Evolutionary conservation across 2,329 filamentous ascomycete genomes (phyloP).

Genomic region (Ophioceras dolichostomum): DNA sequence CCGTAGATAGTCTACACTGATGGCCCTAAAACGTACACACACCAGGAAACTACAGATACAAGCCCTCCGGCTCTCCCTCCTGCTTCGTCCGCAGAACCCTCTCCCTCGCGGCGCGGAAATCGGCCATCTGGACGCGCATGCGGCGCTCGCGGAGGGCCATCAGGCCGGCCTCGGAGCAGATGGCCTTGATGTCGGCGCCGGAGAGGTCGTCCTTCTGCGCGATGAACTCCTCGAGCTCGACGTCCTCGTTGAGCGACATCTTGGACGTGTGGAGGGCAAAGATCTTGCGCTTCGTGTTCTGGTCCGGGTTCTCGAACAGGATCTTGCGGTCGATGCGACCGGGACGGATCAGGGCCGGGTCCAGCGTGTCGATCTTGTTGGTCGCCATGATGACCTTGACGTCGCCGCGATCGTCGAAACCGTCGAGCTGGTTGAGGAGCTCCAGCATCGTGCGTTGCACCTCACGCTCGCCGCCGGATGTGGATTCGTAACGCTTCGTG

Average conservation of each 20-base stretch:
- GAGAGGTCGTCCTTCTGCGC: constrained; percentile 96
- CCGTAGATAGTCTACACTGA: no score
- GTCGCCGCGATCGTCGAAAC: constrained; percentile 96
- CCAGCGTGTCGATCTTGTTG: constrained; percentile 98
- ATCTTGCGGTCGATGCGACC: constrained; percentile 99
- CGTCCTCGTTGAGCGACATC: constrained; percentile 92
- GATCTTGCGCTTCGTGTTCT: constrained; percentile 95
- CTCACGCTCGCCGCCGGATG: constrained; percentile 91
- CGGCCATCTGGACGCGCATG: constrained; percentile 98
- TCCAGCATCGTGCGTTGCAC: constrained; percentile 98
- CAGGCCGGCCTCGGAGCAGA: constrained; percentile 92
- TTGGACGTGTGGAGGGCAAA: constrained; percentile 97
- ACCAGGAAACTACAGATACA: constrained; percentile 95
- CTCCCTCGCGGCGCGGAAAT: constrained; percentile 87
- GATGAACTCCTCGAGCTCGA: constrained; percentile 98
- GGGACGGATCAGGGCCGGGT: constrained; percentile 89
- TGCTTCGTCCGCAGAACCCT: constrained; percentile 96
- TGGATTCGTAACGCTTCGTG: constrained; percentile 97
- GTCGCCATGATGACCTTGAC: constrained; percentile 99
- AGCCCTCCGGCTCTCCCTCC: constrained; percentile 92
- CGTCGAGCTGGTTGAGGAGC: constrained; percentile 93
- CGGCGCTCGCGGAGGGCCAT: constrained; percentile 87
- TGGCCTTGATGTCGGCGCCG: constrained; percentile 96
- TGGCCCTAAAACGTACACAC: no score
- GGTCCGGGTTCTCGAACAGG: constrained; percentile 53